These are phyloP conservation scores for Penicillium sp. DNA, from an alignment of 2,329 filamentous ascomycete genomes.

Conservation along the genomic window DNA sequence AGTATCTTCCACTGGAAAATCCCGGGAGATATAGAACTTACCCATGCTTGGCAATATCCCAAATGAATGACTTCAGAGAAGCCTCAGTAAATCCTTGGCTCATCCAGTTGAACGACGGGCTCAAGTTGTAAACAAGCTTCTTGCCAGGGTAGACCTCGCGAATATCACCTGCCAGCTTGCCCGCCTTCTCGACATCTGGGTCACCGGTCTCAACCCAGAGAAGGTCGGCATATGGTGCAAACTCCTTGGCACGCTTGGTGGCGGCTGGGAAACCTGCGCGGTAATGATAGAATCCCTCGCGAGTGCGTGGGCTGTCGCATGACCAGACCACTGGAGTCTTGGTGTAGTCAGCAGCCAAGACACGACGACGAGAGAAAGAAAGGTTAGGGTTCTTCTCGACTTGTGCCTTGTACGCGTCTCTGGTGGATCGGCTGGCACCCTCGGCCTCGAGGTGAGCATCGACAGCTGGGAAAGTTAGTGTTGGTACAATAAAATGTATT, in stretches of 20 bases:
- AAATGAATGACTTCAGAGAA: constrained; percentile 86
- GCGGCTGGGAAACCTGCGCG: constrained; percentile 77
- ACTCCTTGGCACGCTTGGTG: constrained; percentile 89
- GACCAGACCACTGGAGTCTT: constrained; percentile 74
- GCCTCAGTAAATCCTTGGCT: constrained; percentile 84
- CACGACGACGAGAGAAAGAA: constrained; percentile 74
- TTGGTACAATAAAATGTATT: not conserved
- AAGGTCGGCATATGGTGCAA: constrained; percentile 89
- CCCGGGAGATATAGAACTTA: constrained; percentile 49
- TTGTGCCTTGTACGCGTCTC: constrained; percentile 66
- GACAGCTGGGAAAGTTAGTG: constrained; percentile 56
- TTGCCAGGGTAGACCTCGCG: constrained; percentile 70
- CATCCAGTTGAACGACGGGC: constrained; percentile 98
- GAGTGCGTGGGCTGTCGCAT: constrained; percentile 89
- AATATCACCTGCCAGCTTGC: constrained; percentile 74
- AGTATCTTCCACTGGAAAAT: constrained; percentile 13
- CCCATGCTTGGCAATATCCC: constrained; percentile 90
- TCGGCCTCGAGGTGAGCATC: constrained; percentile 69
- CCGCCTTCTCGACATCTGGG: constrained; percentile 76
- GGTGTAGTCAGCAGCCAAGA: constrained; percentile 67
- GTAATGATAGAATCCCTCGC: constrained; percentile 66
- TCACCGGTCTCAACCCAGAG: constrained; percentile 97
- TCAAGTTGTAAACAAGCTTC: constrained; percentile 93
- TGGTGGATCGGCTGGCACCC: constrained; percentile 62
- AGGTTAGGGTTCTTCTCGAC: constrained; percentile 67